Conservation (phyloP, 148 eudicot species). For the Cornus controversa region DNA sequence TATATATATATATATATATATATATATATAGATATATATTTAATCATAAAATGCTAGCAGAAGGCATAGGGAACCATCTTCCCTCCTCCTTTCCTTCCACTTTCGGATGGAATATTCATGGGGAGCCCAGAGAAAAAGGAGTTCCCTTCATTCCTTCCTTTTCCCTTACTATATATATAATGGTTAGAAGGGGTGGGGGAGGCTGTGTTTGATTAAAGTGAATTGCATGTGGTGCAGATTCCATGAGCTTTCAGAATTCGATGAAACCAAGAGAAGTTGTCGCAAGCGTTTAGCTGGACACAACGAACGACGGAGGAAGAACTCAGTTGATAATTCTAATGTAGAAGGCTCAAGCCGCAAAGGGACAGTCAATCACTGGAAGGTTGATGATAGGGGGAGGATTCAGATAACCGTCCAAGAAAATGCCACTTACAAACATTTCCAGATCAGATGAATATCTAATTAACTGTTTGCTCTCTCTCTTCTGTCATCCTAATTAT, state of each 20-base stretch:
- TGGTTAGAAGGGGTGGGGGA: no score
- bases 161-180: no score
- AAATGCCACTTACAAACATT: conserved; percentile 28
- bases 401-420: conserved; percentile 21
- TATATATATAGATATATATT: no score
- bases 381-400: conserved; percentile 28
- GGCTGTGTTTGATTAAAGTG: no score
- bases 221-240: conserved; percentile 35
- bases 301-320: conserved; percentile 49
- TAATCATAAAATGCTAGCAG: no score
- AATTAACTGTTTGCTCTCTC: conserved; percentile 31
- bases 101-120: no score
- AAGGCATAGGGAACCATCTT: no score
- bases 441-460: conserved; percentile 22
- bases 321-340: conserved; percentile 20
- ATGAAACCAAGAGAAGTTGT: conserved; percentile 49
- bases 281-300: conserved; percentile 50
- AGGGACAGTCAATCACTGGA: conserved; percentile 17
- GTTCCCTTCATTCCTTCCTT: neutral
- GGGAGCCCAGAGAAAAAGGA: no score
- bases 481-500: conserved; percentile 36
- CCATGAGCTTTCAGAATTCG: conserved; percentile 52
- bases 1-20: no score
- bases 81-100: no score
- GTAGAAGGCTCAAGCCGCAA: conserved; percentile 25